phyloP scores from a whole-genome alignment of 2,329 filamentous ascomycete species.

The Aspergillus caelatus region DNA sequence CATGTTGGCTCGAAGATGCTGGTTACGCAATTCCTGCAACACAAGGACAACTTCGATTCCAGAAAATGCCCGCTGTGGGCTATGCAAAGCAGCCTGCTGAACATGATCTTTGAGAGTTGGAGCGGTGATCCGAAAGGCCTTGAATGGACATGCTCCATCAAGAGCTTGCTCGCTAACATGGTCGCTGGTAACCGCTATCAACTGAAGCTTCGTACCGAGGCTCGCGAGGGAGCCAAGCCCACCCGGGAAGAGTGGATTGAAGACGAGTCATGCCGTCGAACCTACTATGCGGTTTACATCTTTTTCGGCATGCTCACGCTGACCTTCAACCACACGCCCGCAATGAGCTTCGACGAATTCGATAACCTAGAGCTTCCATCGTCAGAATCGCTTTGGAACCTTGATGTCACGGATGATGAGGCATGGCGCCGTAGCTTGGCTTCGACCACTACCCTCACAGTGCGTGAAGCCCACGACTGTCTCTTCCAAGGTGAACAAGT shows the following conservation, averaged over 20 bases:
- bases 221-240: constrained; percentile 73
- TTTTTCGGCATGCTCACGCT: constrained; percentile 95
- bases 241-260: constrained; percentile 91
- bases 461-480: constrained; percentile 91
- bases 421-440: constrained; percentile 81
- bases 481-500: constrained; percentile 91
- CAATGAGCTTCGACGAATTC: constrained; percentile 98
- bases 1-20: constrained; percentile 97
- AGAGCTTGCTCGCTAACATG: constrained; percentile 97
- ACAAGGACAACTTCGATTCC: constrained; percentile 98
- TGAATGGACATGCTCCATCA: constrained; percentile 98
- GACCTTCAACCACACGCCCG: constrained; percentile 97
- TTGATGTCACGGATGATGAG: constrained; percentile 74
- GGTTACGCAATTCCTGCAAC: constrained; percentile 94
- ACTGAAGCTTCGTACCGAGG: constrained; percentile 88
- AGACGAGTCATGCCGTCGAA: constrained; percentile 93
- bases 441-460: constrained; percentile 74
- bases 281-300: constrained; percentile 98
- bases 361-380: constrained; percentile 90
- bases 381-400: constrained; percentile 91
- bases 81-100: constrained; percentile 94
- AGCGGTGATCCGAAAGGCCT: constrained; percentile 96
- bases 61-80: constrained; percentile 97
- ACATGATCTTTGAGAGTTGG: constrained; percentile 99
- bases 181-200: constrained; percentile 97